Conservation (phyloP, 495 filamentous ascomycete genomes). For the Evansstolkia leycettana region DNA sequence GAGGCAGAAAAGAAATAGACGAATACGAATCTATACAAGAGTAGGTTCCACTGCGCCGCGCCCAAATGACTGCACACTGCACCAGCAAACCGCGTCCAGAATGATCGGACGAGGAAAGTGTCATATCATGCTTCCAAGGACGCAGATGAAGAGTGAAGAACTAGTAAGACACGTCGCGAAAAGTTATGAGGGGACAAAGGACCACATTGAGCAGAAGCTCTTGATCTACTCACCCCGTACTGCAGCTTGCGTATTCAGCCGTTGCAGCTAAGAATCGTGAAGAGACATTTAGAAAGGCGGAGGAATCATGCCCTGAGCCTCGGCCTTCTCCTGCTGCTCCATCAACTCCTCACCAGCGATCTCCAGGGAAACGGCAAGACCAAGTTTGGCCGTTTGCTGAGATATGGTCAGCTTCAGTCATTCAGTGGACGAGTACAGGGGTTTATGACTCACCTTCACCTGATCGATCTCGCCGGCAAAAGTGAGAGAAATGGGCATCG, state of each 20-base stretch:
- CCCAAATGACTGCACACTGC: conserved; percentile 25
- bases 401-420: conserved; percentile 7
- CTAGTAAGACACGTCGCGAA: conserved; percentile 36
- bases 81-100: conserved; percentile 22
- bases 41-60: conserved; percentile 31
- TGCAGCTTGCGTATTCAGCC: not conserved
- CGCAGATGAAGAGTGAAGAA: conserved; percentile 24
- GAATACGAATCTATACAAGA: conserved; percentile 37
- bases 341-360: conserved; percentile 79
- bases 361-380: conserved; percentile 90
- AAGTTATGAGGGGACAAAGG: conserved; percentile 2
- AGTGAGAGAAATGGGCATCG: conserved; percentile 76
- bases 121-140: conserved; percentile 24
- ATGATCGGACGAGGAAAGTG: conserved; percentile 19
- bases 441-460: conserved; percentile 56
- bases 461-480: conserved; percentile 98
- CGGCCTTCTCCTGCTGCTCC: conserved; percentile 71
- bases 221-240: too few relatives aligned
- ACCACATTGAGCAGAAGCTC: not conserved
- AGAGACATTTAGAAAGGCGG: conserved; percentile 39
- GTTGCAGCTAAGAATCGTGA: conserved; percentile 1
- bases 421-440: conserved; percentile 3
- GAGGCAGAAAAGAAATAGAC: conserved; percentile 14
- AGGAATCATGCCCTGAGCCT: conserved; percentile 31
- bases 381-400: conserved; percentile 90